These are phyloP conservation scores for Psilocybe cubensis DNA, from an alignment of 768 basidiomycete species.

Conservation along the genomic window DNA sequence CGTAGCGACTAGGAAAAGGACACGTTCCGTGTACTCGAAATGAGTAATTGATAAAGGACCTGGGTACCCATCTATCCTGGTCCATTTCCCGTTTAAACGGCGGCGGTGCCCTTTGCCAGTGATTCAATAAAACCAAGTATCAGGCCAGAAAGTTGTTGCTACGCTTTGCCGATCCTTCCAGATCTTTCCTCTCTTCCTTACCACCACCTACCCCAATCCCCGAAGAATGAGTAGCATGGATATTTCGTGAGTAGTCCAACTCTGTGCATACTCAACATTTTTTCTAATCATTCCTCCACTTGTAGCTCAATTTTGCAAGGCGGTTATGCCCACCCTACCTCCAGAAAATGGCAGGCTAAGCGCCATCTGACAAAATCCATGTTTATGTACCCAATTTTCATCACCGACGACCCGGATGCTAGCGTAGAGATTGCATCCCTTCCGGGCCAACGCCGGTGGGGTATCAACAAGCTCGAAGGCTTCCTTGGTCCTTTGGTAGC, in stretches of 20 bases:
- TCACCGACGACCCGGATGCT: conserved; percentile 92
- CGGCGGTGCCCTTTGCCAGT: not conserved
- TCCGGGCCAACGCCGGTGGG: conserved; percentile 93
- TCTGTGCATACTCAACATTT: too few species aligned
- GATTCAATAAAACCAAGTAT: not conserved
- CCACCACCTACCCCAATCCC: conserved; percentile 2
- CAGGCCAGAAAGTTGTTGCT: not conserved
- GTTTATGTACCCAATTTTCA: conserved; percentile 99
- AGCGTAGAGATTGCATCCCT: conserved; percentile 75
- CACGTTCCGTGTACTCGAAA: conserved; percentile 23
- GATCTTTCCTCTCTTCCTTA: conserved; percentile 8
- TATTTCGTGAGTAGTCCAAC: conserved; percentile 27
- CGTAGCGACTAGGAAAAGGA: conserved; percentile 15
- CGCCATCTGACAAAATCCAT: conserved; percentile 84
- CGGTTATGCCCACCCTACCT: conserved; percentile 90
- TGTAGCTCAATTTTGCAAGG: conserved; percentile 81
- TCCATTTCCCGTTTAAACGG: conserved; percentile 1
- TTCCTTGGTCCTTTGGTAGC: conserved; percentile 87
- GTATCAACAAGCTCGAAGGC: conserved; percentile 86
- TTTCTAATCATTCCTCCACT: too few species aligned
- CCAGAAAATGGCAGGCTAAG: conserved; percentile 86
- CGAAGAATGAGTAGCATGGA: conserved; percentile 15
- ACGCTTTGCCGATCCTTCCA: not conserved
- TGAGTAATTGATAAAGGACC: not conserved
- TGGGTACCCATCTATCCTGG: not conserved